Percentiles rank a stretch among this genome's conserved stretches.
These are phyloP conservation scores for Leccinum truebloodii DNA, from an alignment of 768 basidiomycete species.

Conservation along the genomic window DNA sequence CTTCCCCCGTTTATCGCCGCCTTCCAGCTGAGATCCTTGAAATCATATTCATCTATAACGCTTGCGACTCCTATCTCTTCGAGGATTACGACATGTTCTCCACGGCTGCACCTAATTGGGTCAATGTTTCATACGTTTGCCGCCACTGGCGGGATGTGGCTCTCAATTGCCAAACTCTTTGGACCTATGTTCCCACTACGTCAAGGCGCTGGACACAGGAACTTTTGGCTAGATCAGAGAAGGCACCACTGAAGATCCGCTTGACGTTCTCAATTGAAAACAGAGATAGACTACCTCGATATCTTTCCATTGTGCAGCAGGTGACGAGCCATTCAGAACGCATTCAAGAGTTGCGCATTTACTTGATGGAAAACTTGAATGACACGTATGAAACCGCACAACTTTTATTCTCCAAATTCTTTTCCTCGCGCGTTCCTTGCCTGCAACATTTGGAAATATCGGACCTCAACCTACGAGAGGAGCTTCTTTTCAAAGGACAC, in stretches of 20 bases:
- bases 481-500: neutral
- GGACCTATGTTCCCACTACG: neutral
- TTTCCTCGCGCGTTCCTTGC: neutral
- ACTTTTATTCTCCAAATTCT: neutral
- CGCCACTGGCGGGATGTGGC: neutral
- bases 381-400: neutral
- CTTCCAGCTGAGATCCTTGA: neutral
- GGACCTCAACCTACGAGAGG: neutral
- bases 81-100: neutral
- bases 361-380: no score
- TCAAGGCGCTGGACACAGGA: neutral
- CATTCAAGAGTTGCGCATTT: neutral
- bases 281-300: neutral
- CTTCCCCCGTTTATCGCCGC: neutral
- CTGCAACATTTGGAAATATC: neutral
- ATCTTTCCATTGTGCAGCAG: neutral
- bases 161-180: neutral
- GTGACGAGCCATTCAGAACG: neutral
- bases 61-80: neutral
- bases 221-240: neutral
- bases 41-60: neutral
- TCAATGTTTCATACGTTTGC: neutral
- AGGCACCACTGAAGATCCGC: neutral
- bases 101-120: neutral
- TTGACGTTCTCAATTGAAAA: neutral